phyloP scores from a whole-genome alignment of 2,329 filamentous ascomycete genomes.

The Phyllosticta paracitricarpa region DNA sequence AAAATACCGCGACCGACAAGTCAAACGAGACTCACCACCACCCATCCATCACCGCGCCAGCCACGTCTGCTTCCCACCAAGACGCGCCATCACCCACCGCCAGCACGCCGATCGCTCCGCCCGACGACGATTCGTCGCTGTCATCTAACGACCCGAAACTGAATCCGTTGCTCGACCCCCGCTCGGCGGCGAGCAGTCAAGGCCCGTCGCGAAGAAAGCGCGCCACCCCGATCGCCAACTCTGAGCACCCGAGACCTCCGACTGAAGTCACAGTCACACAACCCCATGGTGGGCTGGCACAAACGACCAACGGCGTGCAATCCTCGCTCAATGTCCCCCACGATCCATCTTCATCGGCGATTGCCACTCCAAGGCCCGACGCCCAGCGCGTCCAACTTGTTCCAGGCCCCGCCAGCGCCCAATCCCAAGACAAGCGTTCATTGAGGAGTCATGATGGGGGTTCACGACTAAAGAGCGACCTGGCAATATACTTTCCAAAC shows the following conservation, averaged over 20 bases:
- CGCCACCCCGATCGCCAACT: conserved; percentile 9
- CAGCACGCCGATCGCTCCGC: conserved; percentile 6
- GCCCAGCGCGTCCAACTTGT: conserved; percentile 18
- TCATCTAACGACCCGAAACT: conserved; percentile 4
- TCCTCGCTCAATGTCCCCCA: conserved; percentile 23
- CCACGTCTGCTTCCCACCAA: conserved; percentile 3
- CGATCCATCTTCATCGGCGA: conserved; percentile 24
- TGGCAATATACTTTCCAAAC: conserved; percentile 82
- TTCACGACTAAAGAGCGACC: conserved; percentile 78
- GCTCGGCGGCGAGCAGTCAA: conserved; percentile 7
- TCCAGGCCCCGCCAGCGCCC: conserved; percentile 12
- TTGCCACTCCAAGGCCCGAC: conserved; percentile 22
- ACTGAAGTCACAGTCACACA: conserved; percentile 33
- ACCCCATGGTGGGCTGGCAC: conserved; percentile 31
- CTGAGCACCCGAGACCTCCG: conserved; percentile 25
- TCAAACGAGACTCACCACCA: conserved; percentile 14
- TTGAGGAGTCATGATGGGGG: conserved; percentile 76
- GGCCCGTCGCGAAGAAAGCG: conserved; percentile 9
- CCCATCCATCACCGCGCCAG: conserved; percentile 19
- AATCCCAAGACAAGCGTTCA: conserved; percentile 55
- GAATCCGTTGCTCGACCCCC: conserved; percentile 8
- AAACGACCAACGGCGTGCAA: conserved; percentile 34
- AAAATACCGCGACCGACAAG: conserved; percentile 18
- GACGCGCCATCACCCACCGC: conserved; percentile 4
- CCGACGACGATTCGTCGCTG: conserved; percentile 2